phyloP scores from a whole-genome alignment of 2,329 filamentous ascomycete genomes.

The Colletotrichum truncatum region DNA sequence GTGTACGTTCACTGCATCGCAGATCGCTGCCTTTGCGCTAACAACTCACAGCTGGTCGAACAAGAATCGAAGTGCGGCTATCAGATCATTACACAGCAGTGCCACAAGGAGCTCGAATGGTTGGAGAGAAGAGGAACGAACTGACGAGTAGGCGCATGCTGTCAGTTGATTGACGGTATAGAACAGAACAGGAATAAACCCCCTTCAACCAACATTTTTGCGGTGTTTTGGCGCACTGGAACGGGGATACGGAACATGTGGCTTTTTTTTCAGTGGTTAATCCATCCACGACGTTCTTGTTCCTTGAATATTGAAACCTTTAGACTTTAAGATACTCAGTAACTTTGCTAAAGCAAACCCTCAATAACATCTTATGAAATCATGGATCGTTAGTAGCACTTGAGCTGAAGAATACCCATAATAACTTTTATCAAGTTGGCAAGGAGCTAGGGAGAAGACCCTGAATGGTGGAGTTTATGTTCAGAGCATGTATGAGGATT shows the following conservation, averaged over 20 bases:
- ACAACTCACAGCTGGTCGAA: conserved; percentile 36
- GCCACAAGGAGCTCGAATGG: conserved; percentile 22
- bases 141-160: neutral
- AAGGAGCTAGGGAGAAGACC: too few relatives aligned
- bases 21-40: neutral
- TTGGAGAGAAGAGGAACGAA: conserved; percentile 18
- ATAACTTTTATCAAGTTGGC: too few relatives aligned
- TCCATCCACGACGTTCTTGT: neutral
- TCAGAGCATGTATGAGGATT: too few relatives aligned
- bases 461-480: too few relatives aligned
- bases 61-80: conserved; percentile 32
- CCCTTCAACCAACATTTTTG: conserved; percentile 16
- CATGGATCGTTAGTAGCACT: too few relatives aligned
- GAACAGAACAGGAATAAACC: conserved; percentile 12
- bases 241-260: neutral
- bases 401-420: too few relatives aligned
- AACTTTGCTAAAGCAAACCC: too few relatives aligned
- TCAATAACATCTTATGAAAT: too few relatives aligned
- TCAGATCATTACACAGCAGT: conserved; percentile 31
- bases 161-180: conserved; percentile 2
- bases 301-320: neutral
- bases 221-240: conserved; percentile 13
- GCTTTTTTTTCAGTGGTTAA: neutral
- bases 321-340: too few relatives aligned
- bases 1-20: conserved; percentile 69